These are phyloP conservation scores for Salinomyces thailandicus DNA, from an alignment of 2,329 filamentous ascomycete species.

Conservation along the genomic window DNA sequence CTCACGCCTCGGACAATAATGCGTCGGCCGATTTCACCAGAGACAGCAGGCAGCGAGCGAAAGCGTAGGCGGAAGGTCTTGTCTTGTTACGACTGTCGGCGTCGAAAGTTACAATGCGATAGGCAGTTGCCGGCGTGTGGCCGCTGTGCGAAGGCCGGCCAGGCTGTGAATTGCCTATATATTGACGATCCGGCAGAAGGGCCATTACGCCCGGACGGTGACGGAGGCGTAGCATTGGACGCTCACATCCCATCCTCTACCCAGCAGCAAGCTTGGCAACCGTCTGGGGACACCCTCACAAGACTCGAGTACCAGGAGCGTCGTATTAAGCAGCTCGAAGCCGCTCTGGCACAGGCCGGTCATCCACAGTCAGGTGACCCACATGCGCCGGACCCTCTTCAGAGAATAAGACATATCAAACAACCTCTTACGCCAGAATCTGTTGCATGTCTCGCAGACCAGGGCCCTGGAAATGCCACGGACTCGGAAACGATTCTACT, in stretches of 20 bases:
- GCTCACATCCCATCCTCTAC: constrained; percentile 19
- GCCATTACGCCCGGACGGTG: background rate
- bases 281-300: constrained; percentile 15
- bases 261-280: constrained; percentile 7
- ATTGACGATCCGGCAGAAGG: constrained; percentile 20
- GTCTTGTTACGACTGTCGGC: constrained; percentile 37
- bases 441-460: constrained; percentile 5
- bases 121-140: constrained; percentile 35
- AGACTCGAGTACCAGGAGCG: constrained; percentile 18
- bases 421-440: constrained; percentile 21
- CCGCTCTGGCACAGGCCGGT: constrained; percentile 12
- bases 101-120: constrained; percentile 39
- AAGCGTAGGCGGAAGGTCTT: constrained; percentile 38
- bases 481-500: constrained; percentile 33
- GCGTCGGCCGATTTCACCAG: background rate
- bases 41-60: constrained; percentile 19
- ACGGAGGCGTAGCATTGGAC: constrained; percentile 21
- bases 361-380: constrained; percentile 4
- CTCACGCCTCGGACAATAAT: too few relatives aligned
- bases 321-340: constrained; percentile 22
- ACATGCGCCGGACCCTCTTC: too few relatives aligned
- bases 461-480: constrained; percentile 5
- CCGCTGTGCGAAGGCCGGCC: constrained; percentile 34
- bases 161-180: constrained; percentile 34
- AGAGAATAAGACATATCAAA: constrained; percentile 8